Evolutionary conservation across 169 alveolate species (phyloP).

Genomic region (Eimeria maxima): DNA sequence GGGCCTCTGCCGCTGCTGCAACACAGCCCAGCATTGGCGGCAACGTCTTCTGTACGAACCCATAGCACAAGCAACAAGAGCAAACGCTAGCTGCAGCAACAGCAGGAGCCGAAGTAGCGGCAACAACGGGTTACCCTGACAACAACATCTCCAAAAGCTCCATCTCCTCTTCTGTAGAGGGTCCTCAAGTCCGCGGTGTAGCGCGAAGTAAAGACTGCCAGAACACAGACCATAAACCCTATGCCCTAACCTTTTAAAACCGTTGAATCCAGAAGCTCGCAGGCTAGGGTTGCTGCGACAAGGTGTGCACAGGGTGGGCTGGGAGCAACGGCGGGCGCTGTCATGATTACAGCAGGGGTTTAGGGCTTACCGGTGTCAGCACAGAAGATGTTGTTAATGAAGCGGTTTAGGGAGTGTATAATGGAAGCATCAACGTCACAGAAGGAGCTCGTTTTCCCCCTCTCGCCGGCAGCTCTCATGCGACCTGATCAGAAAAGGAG

Average conservation of each 20-base stretch:
- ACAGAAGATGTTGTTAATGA: slow-evolving; percentile 33
- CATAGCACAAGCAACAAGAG: not conserved
- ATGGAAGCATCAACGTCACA: slow-evolving; percentile 2
- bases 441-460: slow-evolving; percentile 27
- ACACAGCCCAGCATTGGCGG: not conserved
- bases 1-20: not conserved
- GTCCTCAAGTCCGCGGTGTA: slow-evolving; percentile 54
- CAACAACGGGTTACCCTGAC: not conserved
- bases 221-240: slow-evolving; percentile 35
- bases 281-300: not conserved
- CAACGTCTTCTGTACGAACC: not conserved
- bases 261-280: not conserved
- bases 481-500: not conserved
- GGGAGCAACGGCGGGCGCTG: not conserved
- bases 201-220: slow-evolving; percentile 35
- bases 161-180: slow-evolving; percentile 49
- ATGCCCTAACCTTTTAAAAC: slow-evolving; percentile 1
- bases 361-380: slow-evolving; percentile 52
- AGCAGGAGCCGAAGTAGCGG: not conserved
- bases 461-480: not conserved
- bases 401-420: slow-evolving; percentile 23
- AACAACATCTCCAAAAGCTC: slow-evolving; percentile 50
- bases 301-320: not conserved
- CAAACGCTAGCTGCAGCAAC: not conserved
- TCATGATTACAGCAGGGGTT: too few species aligned